phyloP scores from a whole-genome alignment of 1,284 basidiomycete species.

The Trametes sp. region DNA sequence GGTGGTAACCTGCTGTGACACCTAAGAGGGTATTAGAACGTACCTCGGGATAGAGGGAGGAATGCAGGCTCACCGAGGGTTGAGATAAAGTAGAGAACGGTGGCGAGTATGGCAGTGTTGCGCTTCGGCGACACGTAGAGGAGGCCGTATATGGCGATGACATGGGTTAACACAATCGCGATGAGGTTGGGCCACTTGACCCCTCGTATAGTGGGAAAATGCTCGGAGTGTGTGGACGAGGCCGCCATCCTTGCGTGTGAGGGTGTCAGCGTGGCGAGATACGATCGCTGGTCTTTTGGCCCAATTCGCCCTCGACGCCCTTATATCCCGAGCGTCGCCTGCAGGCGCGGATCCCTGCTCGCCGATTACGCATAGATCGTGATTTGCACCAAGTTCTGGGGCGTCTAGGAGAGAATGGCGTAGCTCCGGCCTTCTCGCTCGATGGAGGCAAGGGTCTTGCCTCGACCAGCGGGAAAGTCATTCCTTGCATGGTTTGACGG shows the following conservation, averaged over 20 bases:
- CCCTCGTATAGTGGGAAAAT: constrained; percentile 4
- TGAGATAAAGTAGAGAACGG: constrained; percentile 10
- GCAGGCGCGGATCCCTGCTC: too few species aligned
- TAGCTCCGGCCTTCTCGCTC: too few species aligned
- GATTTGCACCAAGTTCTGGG: too few species aligned
- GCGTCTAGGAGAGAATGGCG: too few species aligned
- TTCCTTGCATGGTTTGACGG: background rate
- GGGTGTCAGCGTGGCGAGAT: background rate
- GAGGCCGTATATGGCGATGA: constrained; percentile 5
- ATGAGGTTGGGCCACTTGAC: constrained; percentile 15
- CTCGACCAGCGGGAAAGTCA: too few species aligned
- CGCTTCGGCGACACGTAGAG: constrained; percentile 5
- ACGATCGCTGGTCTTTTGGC: too few species aligned
- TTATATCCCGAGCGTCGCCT: background rate
- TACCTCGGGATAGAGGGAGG: too few species aligned
- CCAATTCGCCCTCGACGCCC: background rate
- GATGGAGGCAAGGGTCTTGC: too few species aligned
- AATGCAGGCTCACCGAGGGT: constrained; percentile 2
- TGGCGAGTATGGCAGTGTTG: constrained; percentile 7
- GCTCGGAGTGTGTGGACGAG: background rate
- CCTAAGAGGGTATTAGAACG: background rate
- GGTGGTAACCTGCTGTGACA: constrained; percentile 72
- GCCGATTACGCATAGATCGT: too few species aligned
- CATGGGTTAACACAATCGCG: constrained; percentile 4
- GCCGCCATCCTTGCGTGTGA: background rate